These are phyloP conservation scores for Hordeum marinum DNA, from an alignment of 176 grass and related monocot genomes.

Conservation along the genomic window DNA sequence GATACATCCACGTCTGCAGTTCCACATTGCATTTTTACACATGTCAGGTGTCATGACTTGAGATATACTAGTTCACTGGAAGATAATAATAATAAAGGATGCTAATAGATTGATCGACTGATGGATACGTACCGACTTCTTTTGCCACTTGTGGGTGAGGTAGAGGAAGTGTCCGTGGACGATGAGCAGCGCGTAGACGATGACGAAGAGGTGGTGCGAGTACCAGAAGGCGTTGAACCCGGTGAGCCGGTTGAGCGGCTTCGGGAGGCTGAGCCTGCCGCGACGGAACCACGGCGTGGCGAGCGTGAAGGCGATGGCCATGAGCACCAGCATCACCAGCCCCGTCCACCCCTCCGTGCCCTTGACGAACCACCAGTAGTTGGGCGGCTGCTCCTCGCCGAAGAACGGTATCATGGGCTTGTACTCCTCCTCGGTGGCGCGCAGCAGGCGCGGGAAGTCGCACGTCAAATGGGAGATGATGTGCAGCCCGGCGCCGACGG, in stretches of 20 bases:
- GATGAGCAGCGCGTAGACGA: conserved; percentile 80
- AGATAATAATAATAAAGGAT: no score
- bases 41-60: no score
- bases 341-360: conserved; percentile 91
- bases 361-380: conserved; percentile 97
- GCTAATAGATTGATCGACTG: no score
- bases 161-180: conserved; percentile 72
- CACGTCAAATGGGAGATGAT: conserved; percentile 67
- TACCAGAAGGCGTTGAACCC: conserved; percentile 99
- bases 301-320: conserved; percentile 65
- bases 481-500: conserved; percentile 54
- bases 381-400: conserved; percentile 20
- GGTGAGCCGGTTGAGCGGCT: conserved; percentile 38
- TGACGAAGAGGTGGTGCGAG: conserved; percentile 86
- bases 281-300: conserved; percentile 83
- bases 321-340: conserved; percentile 61
- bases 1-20: conserved; percentile 80
- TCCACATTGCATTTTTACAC: no score
- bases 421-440: conserved; percentile 46
- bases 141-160: conserved; percentile 62
- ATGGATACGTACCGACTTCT: conserved; percentile 51
- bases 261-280: conserved; percentile 31
- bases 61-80: no score
- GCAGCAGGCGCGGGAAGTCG: conserved; percentile 83
- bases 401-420: conserved; percentile 61